Percentiles rank a stretch among this genome's conserved stretches.
Conservation (phyloP, 2,329 filamentous ascomycete genomes). For the Ophiosphaerella herpotricha region DNA sequence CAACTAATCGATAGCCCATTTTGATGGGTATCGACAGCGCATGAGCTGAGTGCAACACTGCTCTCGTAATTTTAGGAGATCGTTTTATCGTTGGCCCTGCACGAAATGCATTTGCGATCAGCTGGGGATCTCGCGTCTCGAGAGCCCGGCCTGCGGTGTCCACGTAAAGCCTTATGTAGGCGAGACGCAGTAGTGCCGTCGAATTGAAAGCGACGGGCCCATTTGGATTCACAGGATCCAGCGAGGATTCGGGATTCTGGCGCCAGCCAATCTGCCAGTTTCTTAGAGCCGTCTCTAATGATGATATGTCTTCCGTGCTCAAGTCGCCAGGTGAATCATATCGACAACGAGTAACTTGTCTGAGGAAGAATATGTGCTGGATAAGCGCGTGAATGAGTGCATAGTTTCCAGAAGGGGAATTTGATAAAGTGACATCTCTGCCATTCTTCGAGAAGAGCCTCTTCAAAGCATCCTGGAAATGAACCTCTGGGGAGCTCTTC, state of each 20-base stretch:
- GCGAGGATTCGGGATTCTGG: slow-evolving; percentile 47
- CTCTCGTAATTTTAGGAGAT: slow-evolving; percentile 64
- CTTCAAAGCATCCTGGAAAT: slow-evolving; percentile 41
- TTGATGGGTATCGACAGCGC: slow-evolving; percentile 70
- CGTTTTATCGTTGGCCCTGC: slow-evolving; percentile 63
- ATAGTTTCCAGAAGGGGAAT: slow-evolving; percentile 62
- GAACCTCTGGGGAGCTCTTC: slow-evolving; percentile 25
- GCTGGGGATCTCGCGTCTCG: slow-evolving; percentile 66
- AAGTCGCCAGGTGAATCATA: slow-evolving; percentile 40
- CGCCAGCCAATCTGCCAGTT: slow-evolving; percentile 51
- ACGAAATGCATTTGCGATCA: slow-evolving; percentile 65
- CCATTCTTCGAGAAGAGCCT: slow-evolving; percentile 41
- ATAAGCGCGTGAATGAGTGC: slow-evolving; percentile 73
- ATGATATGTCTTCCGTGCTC: slow-evolving; percentile 47
- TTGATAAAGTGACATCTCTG: slow-evolving; percentile 36
- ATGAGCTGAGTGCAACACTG: slow-evolving; percentile 70
- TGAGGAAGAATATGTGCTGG: slow-evolving; percentile 72
- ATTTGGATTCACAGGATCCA: slow-evolving; percentile 58
- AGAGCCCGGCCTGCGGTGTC: slow-evolving; percentile 67
- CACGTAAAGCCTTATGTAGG: slow-evolving; percentile 68
- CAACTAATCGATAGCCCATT: slow-evolving; percentile 48
- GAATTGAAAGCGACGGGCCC: slow-evolving; percentile 70
- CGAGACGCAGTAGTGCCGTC: slow-evolving; percentile 63
- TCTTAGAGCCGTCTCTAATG: slow-evolving; percentile 50
- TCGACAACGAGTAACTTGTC: slow-evolving; percentile 53